Base-by-base conservation (phyloP, 352 stramenopile species). In the Pythium chondricola region DNA sequence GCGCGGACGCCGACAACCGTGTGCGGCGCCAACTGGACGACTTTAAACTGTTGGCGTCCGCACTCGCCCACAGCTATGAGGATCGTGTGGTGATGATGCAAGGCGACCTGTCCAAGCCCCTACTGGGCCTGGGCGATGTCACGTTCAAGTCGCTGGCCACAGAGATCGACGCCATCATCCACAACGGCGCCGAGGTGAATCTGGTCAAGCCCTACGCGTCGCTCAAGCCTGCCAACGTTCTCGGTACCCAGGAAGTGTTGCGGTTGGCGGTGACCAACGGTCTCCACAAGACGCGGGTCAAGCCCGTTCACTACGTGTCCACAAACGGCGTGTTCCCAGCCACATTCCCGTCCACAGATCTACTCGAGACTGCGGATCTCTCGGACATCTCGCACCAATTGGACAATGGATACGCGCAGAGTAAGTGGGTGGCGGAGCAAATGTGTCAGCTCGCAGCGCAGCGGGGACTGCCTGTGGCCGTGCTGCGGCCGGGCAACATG, bases 161-260 rank as follows among this genome's bases (percentile, higher is more conserved):
- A n/a, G 83, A 90, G 31, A 72, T 96, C 26, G 88, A 97, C 42
- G 83, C 83, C 16, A 93, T 97, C 45, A 54, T 97, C 48, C 89
- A 97, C 61, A 96, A 94, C 59, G 89, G 82, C 18, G 89, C 89
- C n/a, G 73, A 95, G 33, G 89, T 97, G 16, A 95, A 95, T 53
- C 60, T 97, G n/a, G 88, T 94, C 17, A 93, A 95, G 50, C 81
- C 86, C 10, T 97, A 95, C 52, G 73, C 93, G 29, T 60, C 73
- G 17, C 65, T 96, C 27, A 92, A 91, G 52, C 75, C 80, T 30
- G 74, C 83, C 16, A 97, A 97, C 61, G 89, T 97, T 26, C 65
- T 95, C 6, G 89, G 84, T 18, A 96, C 89, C 22, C 80, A 95
- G 39, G 85, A 97, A 49, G 70, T 95, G 26, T 63, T 97, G 50